These are phyloP conservation scores for Ascochyta viciae-villosae DNA, from an alignment of 2,329 filamentous ascomycete species.

Conservation along the genomic window DNA sequence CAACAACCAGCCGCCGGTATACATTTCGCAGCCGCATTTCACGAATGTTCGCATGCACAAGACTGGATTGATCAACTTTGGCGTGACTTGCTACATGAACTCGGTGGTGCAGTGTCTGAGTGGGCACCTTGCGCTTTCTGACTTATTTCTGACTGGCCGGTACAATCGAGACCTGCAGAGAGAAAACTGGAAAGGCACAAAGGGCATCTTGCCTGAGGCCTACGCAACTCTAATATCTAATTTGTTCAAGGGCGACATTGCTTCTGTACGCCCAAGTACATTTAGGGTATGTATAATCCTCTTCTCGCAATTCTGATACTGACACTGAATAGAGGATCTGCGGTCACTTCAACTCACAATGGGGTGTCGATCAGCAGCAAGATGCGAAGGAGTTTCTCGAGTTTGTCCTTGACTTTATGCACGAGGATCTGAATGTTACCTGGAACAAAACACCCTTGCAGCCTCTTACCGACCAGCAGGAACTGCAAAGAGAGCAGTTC, in stretches of 20 bases:
- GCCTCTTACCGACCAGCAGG: slow-evolving; percentile 65
- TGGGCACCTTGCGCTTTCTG: slow-evolving; percentile 69
- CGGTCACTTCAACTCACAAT: slow-evolving; percentile 68
- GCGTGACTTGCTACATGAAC: slow-evolving; percentile 90
- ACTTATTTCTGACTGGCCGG: slow-evolving; percentile 69
- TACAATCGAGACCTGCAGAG: slow-evolving; percentile 66
- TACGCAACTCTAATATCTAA: slow-evolving; percentile 68
- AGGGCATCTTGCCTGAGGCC: slow-evolving; percentile 67
- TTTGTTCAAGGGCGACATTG: slow-evolving; percentile 66
- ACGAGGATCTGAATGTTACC: slow-evolving; percentile 82
- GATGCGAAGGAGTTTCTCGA: slow-evolving; percentile 90
- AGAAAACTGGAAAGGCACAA: slow-evolving; percentile 69
- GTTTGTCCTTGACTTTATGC: slow-evolving; percentile 80
- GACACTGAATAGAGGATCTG: slow-evolving; percentile 60
- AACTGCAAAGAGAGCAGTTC: slow-evolving; percentile 66
- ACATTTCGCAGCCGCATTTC: slow-evolving; percentile 55
- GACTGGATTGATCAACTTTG: slow-evolving; percentile 81
- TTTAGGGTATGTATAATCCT: slow-evolving; percentile 47
- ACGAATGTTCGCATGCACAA: slow-evolving; percentile 60
- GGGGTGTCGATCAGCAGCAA: slow-evolving; percentile 80
- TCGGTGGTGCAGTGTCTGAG: slow-evolving; percentile 85
- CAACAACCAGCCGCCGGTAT: slow-evolving; percentile 50
- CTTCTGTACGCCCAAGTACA: slow-evolving; percentile 54
- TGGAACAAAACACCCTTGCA: slow-evolving; percentile 66
- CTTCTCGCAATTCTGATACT: slow-evolving; percentile 11